Evolutionary conservation across 2,329 filamentous ascomycete genomes (phyloP), one percentile per base, ranked within the genome.

Genomic region (Alternaria arborescens): DNA sequence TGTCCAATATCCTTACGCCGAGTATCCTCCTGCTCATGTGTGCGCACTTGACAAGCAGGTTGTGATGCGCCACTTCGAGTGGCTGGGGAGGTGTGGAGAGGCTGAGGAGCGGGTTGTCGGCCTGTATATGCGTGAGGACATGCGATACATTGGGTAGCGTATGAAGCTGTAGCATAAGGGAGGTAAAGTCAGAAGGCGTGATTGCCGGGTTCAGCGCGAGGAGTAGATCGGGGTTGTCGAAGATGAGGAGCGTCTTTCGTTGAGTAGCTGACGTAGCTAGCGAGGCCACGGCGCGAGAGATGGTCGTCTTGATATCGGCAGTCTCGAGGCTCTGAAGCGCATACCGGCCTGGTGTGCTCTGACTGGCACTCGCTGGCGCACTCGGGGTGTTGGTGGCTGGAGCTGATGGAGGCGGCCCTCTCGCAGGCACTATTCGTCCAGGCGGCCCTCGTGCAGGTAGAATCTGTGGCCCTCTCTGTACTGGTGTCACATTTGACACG

Each of bases 1-100:
- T 97, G 73, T 97, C 93, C 62, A 98, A 78, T 72, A 89, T 85
- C 53, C 94, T 84, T 59, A 95, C 81, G 62, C 91, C 87, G 70
- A 97, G 79, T 4, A 94, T 85, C 64, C 86, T 82, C n/a, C 86
- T 81, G 8, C 93, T 92, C 69, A 88, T 85, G 75, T 97, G 93
- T n/a, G 90, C 91, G 64, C 90, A 79, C 6, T 86, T 86, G 36
- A 93, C 82, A 20, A 91, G 80, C 60, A 97, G 86, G n/a, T 88
- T 72, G 50, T 70, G 71, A 24, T 70, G 71, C 16, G 48, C 64
- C 11, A 71, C 52, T 59, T 69, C 71, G 55, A 70, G 72, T 30
- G 63, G 86, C 55, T 77, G 79, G 47, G 65, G 79, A 24, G 86
- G 84, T 52, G 22, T 68, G 41, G 16, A 94, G 16, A 80, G 63